Conservation (phyloP, 352 stramenopile genomes). For the Pythium periplocum region DNA sequence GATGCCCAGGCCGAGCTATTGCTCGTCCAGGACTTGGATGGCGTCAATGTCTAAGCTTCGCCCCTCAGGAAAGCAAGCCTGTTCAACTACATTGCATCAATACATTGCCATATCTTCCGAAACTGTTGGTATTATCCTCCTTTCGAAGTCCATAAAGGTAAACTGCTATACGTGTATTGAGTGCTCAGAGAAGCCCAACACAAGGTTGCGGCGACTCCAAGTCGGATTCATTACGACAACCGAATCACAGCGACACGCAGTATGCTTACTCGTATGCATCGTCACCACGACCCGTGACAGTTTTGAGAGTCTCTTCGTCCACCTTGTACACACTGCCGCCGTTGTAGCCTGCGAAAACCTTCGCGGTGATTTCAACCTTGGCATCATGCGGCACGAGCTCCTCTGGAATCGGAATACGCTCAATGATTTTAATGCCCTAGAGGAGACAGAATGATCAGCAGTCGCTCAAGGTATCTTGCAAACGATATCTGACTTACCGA, state of each 20-base stretch:
- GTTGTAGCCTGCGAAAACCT: conserved; percentile 91
- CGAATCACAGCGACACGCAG: no score
- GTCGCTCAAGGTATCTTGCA: no score
- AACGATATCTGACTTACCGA: conserved; percentile 51
- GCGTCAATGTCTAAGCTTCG: conserved; percentile 92
- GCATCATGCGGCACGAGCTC: conserved; percentile 97
- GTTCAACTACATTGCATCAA: no score
- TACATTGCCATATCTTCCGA: no score
- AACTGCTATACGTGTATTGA: no score
- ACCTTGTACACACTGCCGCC: conserved; percentile 91
- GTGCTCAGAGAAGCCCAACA: no score
- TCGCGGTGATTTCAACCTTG: conserved; percentile 98
- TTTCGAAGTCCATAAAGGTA: no score
- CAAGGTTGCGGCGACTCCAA: no score
- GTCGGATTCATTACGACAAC: no score
- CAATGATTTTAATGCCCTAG: conserved; percentile 97
- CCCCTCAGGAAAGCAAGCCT: no score
- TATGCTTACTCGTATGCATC: conserved; percentile 34
- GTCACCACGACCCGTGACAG: conserved; percentile 87
- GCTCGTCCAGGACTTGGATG: conserved; percentile 90
- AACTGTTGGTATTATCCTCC: no score
- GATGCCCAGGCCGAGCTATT: conserved; percentile 86
- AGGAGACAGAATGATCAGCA: conserved; percentile 1
- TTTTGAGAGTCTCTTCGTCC: conserved; percentile 90
- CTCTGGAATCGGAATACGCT: conserved; percentile 97